Percentiles rank a stretch among this genome's conserved stretches.
phyloP scores from a whole-genome alignment of 768 basidiomycete genomes.

The Termitomyces sp. region DNA sequence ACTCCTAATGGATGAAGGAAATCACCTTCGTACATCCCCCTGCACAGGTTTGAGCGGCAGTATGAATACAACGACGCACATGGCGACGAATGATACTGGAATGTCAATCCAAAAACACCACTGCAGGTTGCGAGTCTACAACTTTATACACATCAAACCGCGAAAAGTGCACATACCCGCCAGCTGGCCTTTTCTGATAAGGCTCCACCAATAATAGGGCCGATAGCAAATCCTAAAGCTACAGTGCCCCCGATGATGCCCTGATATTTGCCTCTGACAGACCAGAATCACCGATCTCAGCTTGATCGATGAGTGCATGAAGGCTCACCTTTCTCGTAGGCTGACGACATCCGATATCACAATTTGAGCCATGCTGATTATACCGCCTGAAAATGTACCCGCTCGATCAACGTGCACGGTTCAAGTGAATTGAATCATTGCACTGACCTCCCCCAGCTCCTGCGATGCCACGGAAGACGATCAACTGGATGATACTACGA shows the following conservation, averaged over 20 bases:
- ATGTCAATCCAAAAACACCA: constrained; percentile 78
- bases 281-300: background rate
- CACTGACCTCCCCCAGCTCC: constrained; percentile 57
- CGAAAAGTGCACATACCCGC: constrained; percentile 36
- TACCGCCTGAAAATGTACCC: constrained; percentile 33
- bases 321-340: constrained; percentile 50
- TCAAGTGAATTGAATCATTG: background rate
- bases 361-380: constrained; percentile 66
- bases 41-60: constrained; percentile 66
- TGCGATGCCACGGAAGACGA: constrained; percentile 62
- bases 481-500: constrained; percentile 57
- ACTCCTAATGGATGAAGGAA: background rate
- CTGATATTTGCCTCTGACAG: constrained; percentile 68
- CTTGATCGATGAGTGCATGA: background rate
- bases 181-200: constrained; percentile 58
- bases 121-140: constrained; percentile 18
- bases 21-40: constrained; percentile 49
- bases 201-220: constrained; percentile 64
- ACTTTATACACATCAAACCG: background rate
- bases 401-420: background rate
- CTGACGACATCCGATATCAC: constrained; percentile 70
- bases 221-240: constrained; percentile 58
- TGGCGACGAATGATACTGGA: constrained; percentile 48
- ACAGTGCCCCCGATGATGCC: constrained; percentile 59
- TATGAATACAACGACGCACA: constrained; percentile 51